Evolutionary conservation across 495 filamentous ascomycete species (phyloP).

Genomic region (Xylona heveae): DNA sequence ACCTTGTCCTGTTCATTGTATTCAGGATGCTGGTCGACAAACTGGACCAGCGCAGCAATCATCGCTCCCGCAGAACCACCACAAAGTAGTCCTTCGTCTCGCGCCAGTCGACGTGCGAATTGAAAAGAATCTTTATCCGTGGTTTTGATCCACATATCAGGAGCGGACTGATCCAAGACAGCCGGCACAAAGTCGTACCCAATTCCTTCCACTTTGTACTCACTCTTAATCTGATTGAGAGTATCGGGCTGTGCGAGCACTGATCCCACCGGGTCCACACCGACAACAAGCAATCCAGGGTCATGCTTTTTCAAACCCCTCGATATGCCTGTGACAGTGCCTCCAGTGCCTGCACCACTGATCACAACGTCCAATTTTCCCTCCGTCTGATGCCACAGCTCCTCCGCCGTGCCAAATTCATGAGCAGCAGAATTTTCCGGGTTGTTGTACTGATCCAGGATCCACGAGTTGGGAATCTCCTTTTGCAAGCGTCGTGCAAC

Average conservation of each 20-base stretch:
- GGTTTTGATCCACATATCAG: no score
- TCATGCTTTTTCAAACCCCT: conserved; percentile 77
- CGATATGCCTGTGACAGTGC: conserved; percentile 81
- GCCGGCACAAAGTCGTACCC: no score
- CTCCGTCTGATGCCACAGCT: conserved; percentile 81
- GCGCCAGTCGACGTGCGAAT: no score
- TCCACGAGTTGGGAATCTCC: conserved; percentile 91
- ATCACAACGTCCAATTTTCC: conserved; percentile 70
- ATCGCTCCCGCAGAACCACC: no score
- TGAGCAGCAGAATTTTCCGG: conserved; percentile 81
- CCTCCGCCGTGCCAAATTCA: conserved; percentile 85
- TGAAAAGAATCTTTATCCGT: no score
- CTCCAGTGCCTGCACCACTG: conserved; percentile 86
- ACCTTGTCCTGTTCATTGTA: no score
- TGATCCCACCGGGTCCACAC: conserved; percentile 77
- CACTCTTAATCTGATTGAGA: conserved; percentile 42
- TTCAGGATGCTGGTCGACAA: no score
- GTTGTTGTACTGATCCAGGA: conserved; percentile 92
- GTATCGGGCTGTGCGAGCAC: conserved; percentile 61
- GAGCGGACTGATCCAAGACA: no score
- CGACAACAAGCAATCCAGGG: conserved; percentile 58
- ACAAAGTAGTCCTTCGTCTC: no score
- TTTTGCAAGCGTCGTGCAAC: conserved; percentile 78
- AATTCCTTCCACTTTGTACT: no score
- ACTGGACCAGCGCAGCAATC: no score